Base-by-base conservation (phyloP, 2,329 filamentous ascomycete species). In the Penicillium sp. region DNA sequence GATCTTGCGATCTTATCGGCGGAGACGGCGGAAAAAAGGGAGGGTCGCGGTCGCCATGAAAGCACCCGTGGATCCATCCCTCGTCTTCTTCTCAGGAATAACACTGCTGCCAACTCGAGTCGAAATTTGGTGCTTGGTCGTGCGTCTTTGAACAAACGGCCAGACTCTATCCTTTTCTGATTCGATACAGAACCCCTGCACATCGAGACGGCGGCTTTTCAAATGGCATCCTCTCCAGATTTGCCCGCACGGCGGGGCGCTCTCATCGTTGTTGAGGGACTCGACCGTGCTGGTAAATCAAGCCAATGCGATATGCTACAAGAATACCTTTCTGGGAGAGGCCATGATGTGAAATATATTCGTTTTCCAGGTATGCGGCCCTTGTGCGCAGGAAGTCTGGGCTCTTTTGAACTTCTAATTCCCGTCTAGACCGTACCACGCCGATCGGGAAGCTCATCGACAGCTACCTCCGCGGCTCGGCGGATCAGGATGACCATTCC, bases 241-340 rank as follows among this genome's bases (percentile, higher is more conserved):
- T 28, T 28, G 18, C 40, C 46, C 9, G 52, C 47, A 41, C 51
- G 47, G 43, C 78, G 85, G 40, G 90, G 90, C 40, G 82, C 84
- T 9, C 79, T 96, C 29, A 80, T 95, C 45, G 86, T 91, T 4
- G 81, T 95, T 47, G 90, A 96, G 73, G 90, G 90, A 2, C 76
- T 96, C 52, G 90, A 96, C 62, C 82, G 89, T 55, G 89, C 90
- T 38, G 90, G 90, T 47, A 96, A 96, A 77, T 91, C 89, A 24
- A 95, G 90, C 32, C 90, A 95, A 77, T 90, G 88, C 58, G 79
- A 84, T 60, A 71, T 82, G 39, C 74, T 96, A 36, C 77, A 76
- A 34, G 67, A 77, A 27, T 72, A 67, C 34, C 72, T 88, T 3
- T 66, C 75, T 46, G 61, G 67, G 5, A 63, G 72, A 47, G 81